phyloP scores from a whole-genome alignment of 345 rosid species.

The Excoecaria cochinchinensis region DNA sequence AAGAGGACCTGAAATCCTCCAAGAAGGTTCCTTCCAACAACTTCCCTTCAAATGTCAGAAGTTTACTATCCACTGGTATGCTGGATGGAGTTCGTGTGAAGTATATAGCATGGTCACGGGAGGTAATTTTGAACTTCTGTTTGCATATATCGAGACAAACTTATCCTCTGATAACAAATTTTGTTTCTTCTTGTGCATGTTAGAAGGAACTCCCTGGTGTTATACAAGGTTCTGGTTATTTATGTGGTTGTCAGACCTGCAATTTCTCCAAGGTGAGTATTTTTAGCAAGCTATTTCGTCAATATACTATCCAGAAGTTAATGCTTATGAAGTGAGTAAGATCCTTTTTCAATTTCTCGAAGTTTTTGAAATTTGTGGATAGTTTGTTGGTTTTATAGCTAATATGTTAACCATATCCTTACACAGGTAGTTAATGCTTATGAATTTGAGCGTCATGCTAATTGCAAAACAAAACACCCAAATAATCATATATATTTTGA shows the following conservation, averaged over 20 bases:
- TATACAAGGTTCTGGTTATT: slow-evolving; percentile 54
- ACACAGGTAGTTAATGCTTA: slow-evolving; percentile 49
- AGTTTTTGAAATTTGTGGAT: not conserved
- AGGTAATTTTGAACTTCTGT: slow-evolving; percentile 38
- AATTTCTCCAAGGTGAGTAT: slow-evolving; percentile 48
- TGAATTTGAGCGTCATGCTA: slow-evolving; percentile 62
- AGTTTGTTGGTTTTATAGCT: slow-evolving; percentile 4
- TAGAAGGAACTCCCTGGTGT: slow-evolving; percentile 56
- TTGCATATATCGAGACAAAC: not conserved
- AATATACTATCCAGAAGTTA: no score
- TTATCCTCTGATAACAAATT: slow-evolving; percentile 18
- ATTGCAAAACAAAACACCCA: slow-evolving; percentile 63
- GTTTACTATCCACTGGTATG: slow-evolving; percentile 68
- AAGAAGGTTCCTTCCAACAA: slow-evolving; percentile 42
- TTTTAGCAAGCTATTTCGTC: not conserved
- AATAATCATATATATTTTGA: slow-evolving; percentile 62
- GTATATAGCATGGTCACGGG: slow-evolving; percentile 66
- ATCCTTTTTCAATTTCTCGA: not conserved
- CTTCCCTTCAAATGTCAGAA: slow-evolving; percentile 70
- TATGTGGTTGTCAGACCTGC: slow-evolving; percentile 55
- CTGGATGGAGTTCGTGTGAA: slow-evolving; percentile 64
- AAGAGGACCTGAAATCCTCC: slow-evolving; percentile 35
- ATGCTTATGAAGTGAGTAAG: no score
- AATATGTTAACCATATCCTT: slow-evolving; percentile 10
- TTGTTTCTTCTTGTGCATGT: slow-evolving; percentile 21